phyloP scores from a whole-genome alignment of 116 monocot genomes.

The Iris pallida region DNA sequence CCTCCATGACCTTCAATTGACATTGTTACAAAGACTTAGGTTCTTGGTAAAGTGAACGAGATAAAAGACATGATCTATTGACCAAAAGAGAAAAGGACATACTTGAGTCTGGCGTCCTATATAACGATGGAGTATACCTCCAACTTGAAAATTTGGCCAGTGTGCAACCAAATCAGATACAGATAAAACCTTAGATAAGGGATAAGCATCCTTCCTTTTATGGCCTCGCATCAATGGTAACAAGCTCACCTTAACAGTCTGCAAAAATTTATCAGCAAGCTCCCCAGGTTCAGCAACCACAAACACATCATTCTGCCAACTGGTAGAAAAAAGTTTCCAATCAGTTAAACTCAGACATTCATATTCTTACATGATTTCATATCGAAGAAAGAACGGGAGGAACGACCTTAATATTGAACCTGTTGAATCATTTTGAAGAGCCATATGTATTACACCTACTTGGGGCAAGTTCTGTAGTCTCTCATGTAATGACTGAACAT shows the following conservation, averaged over 20 bases:
- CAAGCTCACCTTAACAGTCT: slow-evolving; percentile 64
- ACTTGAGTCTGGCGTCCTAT: slow-evolving; percentile 86
- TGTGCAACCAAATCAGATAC: slow-evolving; percentile 68
- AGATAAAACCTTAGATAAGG: slow-evolving; percentile 46
- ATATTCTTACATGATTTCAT: background rate
- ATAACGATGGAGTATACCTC: slow-evolving; percentile 80
- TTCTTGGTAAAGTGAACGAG: background rate
- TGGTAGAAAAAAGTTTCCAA: slow-evolving; percentile 17
- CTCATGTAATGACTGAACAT: slow-evolving; percentile 59
- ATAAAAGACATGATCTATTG: background rate
- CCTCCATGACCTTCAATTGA: slow-evolving; percentile 85
- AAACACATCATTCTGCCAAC: slow-evolving; percentile 98
- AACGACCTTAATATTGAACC: slow-evolving; percentile 78
- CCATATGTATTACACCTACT: slow-evolving; percentile 80
- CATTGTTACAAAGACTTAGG: background rate
- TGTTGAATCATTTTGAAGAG: slow-evolving; percentile 85
- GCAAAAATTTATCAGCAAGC: slow-evolving; percentile 82
- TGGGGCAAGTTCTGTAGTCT: slow-evolving; percentile 75
- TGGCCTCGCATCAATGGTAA: slow-evolving; percentile 42
- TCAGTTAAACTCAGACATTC: background rate
- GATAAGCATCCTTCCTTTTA: slow-evolving; percentile 41
- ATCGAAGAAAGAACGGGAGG: background rate
- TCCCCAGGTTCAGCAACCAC: slow-evolving; percentile 95
- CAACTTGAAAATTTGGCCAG: slow-evolving; percentile 72
- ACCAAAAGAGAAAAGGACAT: slow-evolving; percentile 9